Evolutionary conservation across 495 filamentous ascomycete species (phyloP).

Genomic region (Halenospora varia): DNA sequence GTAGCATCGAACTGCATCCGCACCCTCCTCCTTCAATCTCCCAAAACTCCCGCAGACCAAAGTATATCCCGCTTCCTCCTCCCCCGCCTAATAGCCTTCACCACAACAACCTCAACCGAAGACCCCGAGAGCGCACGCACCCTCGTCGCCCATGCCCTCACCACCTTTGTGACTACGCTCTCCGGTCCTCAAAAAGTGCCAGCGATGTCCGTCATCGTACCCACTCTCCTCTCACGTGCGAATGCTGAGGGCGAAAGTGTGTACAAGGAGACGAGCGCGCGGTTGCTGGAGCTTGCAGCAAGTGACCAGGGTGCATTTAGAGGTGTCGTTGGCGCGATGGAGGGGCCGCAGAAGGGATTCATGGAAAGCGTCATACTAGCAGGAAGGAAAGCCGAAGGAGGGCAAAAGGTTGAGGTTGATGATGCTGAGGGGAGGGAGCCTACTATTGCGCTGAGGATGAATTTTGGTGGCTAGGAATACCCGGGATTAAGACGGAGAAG

Average conservation of each 20-base stretch:
- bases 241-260: slow-evolving; percentile 43
- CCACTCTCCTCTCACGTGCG: slow-evolving; percentile 73
- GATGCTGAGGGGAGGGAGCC: slow-evolving; percentile 57
- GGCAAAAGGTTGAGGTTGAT: slow-evolving; percentile 28
- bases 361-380: slow-evolving; percentile 79
- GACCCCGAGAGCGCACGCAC: slow-evolving; percentile 72
- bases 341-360: slow-evolving; percentile 62
- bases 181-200: slow-evolving; percentile 48
- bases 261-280: slow-evolving; percentile 65
- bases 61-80: slow-evolving; percentile 69
- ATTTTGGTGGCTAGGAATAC: slow-evolving; percentile 54
- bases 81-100: slow-evolving; percentile 72
- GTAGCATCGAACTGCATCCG: slow-evolving; percentile 85
- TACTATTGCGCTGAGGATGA: slow-evolving; percentile 90
- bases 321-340: slow-evolving; percentile 68
- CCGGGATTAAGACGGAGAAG: neutral
- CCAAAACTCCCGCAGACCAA: slow-evolving; percentile 65
- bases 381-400: slow-evolving; percentile 35
- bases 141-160: slow-evolving; percentile 68
- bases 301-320: slow-evolving; percentile 70
- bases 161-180: slow-evolving; percentile 57
- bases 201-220: slow-evolving; percentile 70
- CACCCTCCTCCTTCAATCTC: slow-evolving; percentile 64
- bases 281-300: slow-evolving; percentile 78
- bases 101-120: slow-evolving; percentile 57